Evolutionary conservation across 2,329 filamentous ascomycete species (phyloP), one percentile per base, ranked within the genome.

Genomic region (Clarireedia sp.): DNA sequence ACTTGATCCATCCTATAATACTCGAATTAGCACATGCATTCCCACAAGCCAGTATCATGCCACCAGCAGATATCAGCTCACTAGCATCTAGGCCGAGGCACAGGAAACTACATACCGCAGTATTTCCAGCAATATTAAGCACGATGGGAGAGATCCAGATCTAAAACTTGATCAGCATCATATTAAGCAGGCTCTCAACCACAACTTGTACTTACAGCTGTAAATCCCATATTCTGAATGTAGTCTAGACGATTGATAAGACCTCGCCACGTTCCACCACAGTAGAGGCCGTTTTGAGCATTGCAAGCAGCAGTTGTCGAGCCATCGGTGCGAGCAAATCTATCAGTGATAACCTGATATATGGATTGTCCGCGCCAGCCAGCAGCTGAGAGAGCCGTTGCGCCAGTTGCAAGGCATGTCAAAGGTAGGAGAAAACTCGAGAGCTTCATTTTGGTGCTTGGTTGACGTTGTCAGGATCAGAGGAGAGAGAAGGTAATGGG

Each of bases 71-170:
- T 12, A 12, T 26, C 24, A 26, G 24, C 24, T 26, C 5, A 26
- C 24, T 26, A 26, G 24, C 24, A 26, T 2, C 24, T 26, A 6
- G 24, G 6, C 17, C 3, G 2, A 12, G 3, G n/a, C 2, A 14
- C n/a, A 48, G 12, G n/a, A 21, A 3, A 3, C 16, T 21, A 23
- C 52, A 9, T 50, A 54, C 52, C 52, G 64, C 61, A 51, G 67
- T 71, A 29, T 64, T 58, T 5, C 68, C 71, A 17, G 64, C 60
- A 12, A 73, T 57, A 36, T 75, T 70, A 26, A 66, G 55, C 2
- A 72, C 72, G 38, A 76, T 64, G 0, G 74, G 74, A 3, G 73
- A 75, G 48, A 76, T 75, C 74, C 73, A 76, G 47, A 72, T 67
- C 65, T 67, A 38, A 9, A 14, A 19, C 6, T 8, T 16, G 5